Base-by-base conservation (phyloP, 2,329 filamentous ascomycete genomes). In the Colletotrichum sp. region DNA sequence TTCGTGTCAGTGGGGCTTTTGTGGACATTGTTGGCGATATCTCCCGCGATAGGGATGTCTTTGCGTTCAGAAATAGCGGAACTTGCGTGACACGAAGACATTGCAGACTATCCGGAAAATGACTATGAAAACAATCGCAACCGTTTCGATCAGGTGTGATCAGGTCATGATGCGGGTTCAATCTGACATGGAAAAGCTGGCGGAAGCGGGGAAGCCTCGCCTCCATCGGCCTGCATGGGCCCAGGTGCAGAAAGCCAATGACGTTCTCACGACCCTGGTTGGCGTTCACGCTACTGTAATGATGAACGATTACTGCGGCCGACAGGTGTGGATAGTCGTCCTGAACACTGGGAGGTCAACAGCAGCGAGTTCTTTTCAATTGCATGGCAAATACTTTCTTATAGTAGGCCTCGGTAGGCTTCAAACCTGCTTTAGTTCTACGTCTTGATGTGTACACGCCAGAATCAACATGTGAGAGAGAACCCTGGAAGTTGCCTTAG, bases 321-420 rank as follows among this genome's bases (percentile, higher is more conserved):
- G 18, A 1, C 18, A 43, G 9, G 39, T 12, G 39, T 12, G 18
- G 18, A 43, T n/a, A 12, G 39, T 39, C 16, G 36, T 43, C 18
- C 9, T 43, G 18, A n/a, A 13, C 43, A 21, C n/a, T 21, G 6
- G 43, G 10, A 52, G 12, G 10, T 21, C n/a, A 21, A 13, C 18
- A 52, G 12, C 10, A 12, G 43, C 43, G n/a, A 52, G 6, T 12
- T 21, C 43, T 21, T 52, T 13, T 52, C 10, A 52, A n/a, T 52
- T 21, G 10, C 6, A 52, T 52, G 43, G 10, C n/a, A 21, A 4
- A 6, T 21, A 10, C 10, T 21, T 52, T 52, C 39, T 43, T 48
- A 1, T 13, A 7, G 1, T 48, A 2, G 9, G 10, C n/a, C 18
- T 6, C n/a, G 6, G 6, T 52, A 21, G 10, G 10, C 4, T 21